These are phyloP conservation scores for Gnaphalium uliginosum DNA, from an alignment of 129 eudicot species.

Conservation along the genomic window DNA sequence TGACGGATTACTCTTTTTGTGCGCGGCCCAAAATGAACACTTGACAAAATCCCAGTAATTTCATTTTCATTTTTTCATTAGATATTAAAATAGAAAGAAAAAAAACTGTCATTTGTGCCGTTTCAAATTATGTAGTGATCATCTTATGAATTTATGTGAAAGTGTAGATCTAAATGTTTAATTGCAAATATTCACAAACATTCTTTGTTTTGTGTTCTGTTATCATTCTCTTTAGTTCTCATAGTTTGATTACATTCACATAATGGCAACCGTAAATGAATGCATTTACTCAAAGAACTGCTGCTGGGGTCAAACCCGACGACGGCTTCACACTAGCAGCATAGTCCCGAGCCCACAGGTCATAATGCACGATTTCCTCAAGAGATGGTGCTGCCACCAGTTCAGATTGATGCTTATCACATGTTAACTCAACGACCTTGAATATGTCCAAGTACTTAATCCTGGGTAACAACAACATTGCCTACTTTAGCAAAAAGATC, in stretches of 20 bases:
- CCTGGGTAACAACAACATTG: constrained; percentile 42
- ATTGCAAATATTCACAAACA: background rate
- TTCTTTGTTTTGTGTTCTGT: background rate
- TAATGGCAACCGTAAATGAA: background rate
- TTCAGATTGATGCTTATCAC: constrained; percentile 73
- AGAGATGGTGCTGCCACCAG: constrained; percentile 68
- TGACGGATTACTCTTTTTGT: too few species aligned
- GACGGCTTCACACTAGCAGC: constrained; percentile 60
- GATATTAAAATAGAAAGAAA: too few species aligned
- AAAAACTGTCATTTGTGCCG: too few species aligned
- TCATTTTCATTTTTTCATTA: too few species aligned
- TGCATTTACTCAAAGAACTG: background rate
- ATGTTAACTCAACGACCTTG: constrained; percentile 91
- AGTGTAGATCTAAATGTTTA: too few species aligned
- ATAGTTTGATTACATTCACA: too few species aligned
- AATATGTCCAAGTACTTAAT: constrained; percentile 90
- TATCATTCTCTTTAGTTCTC: background rate
- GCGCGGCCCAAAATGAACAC: too few species aligned
- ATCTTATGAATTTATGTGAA: too few species aligned
- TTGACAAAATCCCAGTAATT: too few species aligned
- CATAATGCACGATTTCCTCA: constrained; percentile 77
- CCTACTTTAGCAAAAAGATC: background rate
- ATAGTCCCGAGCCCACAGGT: constrained; percentile 86
- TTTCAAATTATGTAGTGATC: too few species aligned
- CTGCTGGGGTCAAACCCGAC: constrained; percentile 53